A percentile compares a stretch with the other conserved stretches of the same genome.
Evolutionary conservation across 805 yeast species (phyloP).

Genomic region (Saccharomycopsis fibuligera): DNA sequence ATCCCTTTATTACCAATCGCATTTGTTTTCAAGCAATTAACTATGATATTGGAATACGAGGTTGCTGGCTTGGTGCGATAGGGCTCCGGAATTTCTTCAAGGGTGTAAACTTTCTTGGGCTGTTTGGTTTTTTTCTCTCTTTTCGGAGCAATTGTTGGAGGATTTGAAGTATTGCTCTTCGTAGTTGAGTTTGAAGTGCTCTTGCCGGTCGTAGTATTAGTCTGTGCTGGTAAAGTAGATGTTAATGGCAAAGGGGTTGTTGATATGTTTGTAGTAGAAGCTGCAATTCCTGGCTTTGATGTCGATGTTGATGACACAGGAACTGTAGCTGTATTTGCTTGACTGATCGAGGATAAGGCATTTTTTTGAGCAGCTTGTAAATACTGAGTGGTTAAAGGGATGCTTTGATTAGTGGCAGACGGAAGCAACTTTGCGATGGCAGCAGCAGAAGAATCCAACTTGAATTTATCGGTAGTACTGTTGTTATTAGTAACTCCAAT

Average conservation of each 20-base stretch:
- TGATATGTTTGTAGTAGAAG: background rate
- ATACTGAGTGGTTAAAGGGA: background rate
- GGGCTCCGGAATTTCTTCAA: conserved; percentile 86
- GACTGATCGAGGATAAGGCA: too few relatives aligned
- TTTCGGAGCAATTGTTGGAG: conserved; percentile 26
- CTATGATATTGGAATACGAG: conserved; percentile 75
- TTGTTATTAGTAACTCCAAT: background rate
- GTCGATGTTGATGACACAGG: background rate
- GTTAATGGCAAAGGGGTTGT: background rate
- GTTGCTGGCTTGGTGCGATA: conserved; percentile 78
- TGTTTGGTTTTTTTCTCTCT: conserved; percentile 46
- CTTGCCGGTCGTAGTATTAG: background rate
- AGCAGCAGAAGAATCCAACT: background rate
- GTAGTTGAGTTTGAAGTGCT: background rate
- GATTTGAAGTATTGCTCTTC: background rate
- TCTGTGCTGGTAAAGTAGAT: background rate
- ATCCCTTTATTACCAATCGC: conserved; percentile 50
- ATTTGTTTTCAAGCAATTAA: conserved; percentile 66
- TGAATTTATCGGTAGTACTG: background rate
- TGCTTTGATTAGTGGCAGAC: background rate
- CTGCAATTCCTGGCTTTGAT: background rate
- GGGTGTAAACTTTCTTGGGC: conserved; percentile 57
- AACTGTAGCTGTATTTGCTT: too few relatives aligned
- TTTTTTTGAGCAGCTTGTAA: too few relatives aligned
- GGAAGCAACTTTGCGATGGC: background rate